Conservation (phyloP, 2,329 filamentous ascomycete genomes). For the Orbilia oligospora region DNA sequence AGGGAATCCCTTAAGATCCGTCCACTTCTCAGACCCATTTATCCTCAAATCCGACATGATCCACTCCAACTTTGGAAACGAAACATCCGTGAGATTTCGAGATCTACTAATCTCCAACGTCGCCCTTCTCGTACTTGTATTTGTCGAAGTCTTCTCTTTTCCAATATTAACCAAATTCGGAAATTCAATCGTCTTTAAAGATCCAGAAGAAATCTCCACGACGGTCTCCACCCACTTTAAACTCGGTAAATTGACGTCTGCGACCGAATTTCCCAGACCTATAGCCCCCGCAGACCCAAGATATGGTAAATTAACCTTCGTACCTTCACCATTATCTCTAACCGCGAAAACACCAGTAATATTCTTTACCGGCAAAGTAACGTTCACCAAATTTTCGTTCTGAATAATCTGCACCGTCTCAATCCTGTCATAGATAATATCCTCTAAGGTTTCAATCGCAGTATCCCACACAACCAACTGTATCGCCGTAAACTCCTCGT, state of each 20-base stretch:
- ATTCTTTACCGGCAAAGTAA: conserved; percentile 18
- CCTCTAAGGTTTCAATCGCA: conserved; percentile 1
- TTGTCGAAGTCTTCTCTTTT: no score
- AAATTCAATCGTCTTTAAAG: background rate
- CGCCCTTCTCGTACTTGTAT: background rate
- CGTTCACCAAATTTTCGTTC: conserved; percentile 3
- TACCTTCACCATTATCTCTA: conserved; percentile 10
- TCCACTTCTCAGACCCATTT: conserved; percentile 13
- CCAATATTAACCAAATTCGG: conserved; percentile 7
- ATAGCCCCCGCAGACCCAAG: conserved; percentile 1
- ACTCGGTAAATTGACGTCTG: background rate
- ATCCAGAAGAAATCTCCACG: background rate
- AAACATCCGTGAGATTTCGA: background rate
- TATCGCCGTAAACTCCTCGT: background rate
- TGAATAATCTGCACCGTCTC: conserved; percentile 22
- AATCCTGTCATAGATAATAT: conserved; percentile 15
- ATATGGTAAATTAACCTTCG: background rate
- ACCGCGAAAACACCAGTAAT: conserved; percentile 5
- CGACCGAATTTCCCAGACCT: background rate
- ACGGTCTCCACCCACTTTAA: background rate
- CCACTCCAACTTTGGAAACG: conserved; percentile 31
- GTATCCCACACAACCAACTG: conserved; percentile 11
- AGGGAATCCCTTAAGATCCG: conserved; percentile 16
- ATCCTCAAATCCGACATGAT: conserved; percentile 2
- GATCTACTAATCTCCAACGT: conserved; percentile 7